Percentiles rank a stretch among this genome's conserved stretches.
Evolutionary conservation across 202 grass and related monocot genomes (phyloP).

Genomic region (Setaria italica): DNA sequence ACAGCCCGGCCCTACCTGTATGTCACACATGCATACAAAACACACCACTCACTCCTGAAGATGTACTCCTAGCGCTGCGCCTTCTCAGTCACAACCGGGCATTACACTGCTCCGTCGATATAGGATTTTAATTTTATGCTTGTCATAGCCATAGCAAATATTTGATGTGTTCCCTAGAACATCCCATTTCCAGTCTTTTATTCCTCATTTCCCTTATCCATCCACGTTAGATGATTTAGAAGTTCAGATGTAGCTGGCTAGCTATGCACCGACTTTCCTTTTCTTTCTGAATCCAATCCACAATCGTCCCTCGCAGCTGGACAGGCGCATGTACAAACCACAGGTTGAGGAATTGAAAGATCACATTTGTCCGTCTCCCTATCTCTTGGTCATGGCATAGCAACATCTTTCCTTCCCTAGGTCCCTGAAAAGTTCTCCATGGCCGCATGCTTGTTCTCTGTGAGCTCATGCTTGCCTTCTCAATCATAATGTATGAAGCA

Average conservation of each 20-base stretch:
- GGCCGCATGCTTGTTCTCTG: too few relatives aligned
- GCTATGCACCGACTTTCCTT: neutral
- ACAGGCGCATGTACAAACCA: neutral
- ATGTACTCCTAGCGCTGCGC: too few relatives aligned
- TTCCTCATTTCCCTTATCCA: too few relatives aligned
- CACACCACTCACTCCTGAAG: too few relatives aligned
- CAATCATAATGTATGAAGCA: neutral
- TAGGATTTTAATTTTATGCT: too few relatives aligned
- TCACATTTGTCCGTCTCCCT: neutral
- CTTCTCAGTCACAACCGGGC: too few relatives aligned
- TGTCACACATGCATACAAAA: too few relatives aligned
- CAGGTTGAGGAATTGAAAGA: neutral
- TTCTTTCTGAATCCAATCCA: constrained; percentile 17
- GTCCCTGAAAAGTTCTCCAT: too few relatives aligned
- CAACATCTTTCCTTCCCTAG: neutral
- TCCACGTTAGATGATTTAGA: neutral
- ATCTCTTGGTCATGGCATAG: neutral
- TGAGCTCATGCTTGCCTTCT: neutral
- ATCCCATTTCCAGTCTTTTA: too few relatives aligned
- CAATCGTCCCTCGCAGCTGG: neutral
- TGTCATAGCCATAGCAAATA: too few relatives aligned
- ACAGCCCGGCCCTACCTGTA: too few relatives aligned
- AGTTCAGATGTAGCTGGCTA: neutral
- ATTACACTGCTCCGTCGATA: too few relatives aligned
- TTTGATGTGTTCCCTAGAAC: neutral